Percentiles rank a stretch among this genome's conserved stretches.
Evolutionary conservation across 2,329 filamentous ascomycete genomes (phyloP).

Genomic region (Fusarium goolgardi): DNA sequence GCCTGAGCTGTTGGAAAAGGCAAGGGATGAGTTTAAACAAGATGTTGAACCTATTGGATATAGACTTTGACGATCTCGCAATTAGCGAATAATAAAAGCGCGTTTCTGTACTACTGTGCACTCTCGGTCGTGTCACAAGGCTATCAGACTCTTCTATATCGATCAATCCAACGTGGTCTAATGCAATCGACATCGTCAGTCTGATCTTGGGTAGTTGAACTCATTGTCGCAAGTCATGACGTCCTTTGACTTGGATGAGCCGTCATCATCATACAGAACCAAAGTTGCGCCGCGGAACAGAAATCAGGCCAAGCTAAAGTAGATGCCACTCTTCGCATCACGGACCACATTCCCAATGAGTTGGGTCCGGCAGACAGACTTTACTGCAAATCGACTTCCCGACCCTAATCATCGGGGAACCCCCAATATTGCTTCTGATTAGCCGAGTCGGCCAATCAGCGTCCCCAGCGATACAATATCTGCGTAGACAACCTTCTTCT

Average conservation of each 20-base stretch:
- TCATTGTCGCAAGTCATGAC: background rate
- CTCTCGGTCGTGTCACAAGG: background rate
- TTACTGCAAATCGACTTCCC: background rate
- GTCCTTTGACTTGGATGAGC: background rate
- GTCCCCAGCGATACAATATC: background rate
- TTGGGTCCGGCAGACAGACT: background rate
- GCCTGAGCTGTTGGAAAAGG: conserved; percentile 12
- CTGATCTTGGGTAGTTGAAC: background rate
- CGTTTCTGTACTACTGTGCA: background rate
- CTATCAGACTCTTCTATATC: background rate
- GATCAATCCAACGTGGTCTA: fast-evolving
- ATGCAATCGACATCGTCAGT: background rate
- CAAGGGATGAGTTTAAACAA: conserved; percentile 27
- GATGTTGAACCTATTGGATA: conserved; percentile 20
- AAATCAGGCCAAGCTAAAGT: no score
- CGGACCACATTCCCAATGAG: conserved; percentile 1
- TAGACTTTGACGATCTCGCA: conserved; percentile 6
- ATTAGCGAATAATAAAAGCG: background rate
- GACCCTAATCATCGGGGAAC: background rate
- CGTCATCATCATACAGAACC: background rate
- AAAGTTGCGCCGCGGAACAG: background rate
- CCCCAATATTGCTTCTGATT: background rate
- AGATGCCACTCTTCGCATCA: background rate
- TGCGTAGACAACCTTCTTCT: background rate
- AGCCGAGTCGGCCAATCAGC: conserved; percentile 37